phyloP scores from a whole-genome alignment of 1,284 basidiomycete genomes.

The Pseudozyma sp. region DNA sequence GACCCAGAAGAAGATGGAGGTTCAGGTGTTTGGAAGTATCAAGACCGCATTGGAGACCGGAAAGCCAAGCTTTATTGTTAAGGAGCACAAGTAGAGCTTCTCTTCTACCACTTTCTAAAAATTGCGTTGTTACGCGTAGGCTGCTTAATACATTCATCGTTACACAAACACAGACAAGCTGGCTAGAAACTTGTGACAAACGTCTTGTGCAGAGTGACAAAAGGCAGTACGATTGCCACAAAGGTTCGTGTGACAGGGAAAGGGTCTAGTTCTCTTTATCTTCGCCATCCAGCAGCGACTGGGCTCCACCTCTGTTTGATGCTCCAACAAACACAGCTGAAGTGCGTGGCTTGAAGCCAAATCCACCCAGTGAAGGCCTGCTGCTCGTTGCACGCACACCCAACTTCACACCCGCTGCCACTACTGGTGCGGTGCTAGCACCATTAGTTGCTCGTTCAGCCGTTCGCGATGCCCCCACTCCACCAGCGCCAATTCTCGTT shows the following conservation, averaged over 20 bases:
- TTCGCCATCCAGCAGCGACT: constrained; percentile 11
- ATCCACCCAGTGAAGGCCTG: constrained; percentile 19
- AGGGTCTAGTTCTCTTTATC: constrained; percentile 30
- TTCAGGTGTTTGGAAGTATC: constrained; percentile 47
- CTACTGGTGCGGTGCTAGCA: not conserved
- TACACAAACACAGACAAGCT: too few relatives aligned
- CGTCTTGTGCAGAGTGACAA: not conserved
- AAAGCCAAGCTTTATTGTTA: constrained; percentile 48
- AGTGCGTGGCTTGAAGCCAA: constrained; percentile 36
- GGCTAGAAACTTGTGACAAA: not conserved
- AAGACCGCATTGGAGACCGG: constrained; percentile 47
- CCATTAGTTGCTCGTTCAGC: not conserved
- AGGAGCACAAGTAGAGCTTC: constrained; percentile 47
- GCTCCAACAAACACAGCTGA: constrained; percentile 30
- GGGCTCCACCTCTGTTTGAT: not conserved
- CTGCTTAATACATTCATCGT: too few relatives aligned
- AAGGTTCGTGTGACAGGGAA: too few relatives aligned
- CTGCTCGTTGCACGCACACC: constrained; percentile 5
- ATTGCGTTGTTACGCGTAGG: too few relatives aligned
- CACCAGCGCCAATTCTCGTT: not conserved
- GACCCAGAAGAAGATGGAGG: constrained; percentile 56
- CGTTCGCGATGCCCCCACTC: not conserved
- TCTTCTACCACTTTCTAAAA: not conserved
- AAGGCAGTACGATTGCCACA: too few relatives aligned
- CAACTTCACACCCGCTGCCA: not conserved